Conservation (phyloP, 2,329 filamentous ascomycete genomes). For the Camillea tinctor region DNA sequence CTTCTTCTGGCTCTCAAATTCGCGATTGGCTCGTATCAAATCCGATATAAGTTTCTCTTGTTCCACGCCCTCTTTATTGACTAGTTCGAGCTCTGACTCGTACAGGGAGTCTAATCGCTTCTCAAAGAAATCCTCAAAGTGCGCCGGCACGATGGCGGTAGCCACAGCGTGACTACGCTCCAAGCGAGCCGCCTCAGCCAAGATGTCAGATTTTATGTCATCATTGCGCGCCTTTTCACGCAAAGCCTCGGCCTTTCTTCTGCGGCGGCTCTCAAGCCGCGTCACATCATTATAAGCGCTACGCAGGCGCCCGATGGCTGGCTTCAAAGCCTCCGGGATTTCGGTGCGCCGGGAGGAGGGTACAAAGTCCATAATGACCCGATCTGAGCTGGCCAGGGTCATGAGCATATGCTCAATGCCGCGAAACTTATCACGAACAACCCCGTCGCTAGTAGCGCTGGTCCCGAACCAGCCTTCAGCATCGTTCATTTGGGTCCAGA, state of each 20-base stretch:
- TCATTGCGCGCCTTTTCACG: constrained; percentile 79
- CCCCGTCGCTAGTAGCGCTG: constrained; percentile 53
- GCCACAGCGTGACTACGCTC: constrained; percentile 79
- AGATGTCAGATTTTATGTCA: constrained; percentile 82
- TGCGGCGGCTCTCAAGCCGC: constrained; percentile 76
- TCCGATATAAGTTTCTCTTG: constrained; percentile 71
- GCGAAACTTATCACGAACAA: constrained; percentile 75
- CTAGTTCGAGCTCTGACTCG: constrained; percentile 70
- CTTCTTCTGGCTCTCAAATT: constrained; percentile 72
- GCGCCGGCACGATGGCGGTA: constrained; percentile 79
- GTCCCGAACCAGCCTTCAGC: constrained; percentile 83
- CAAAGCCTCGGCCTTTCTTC: constrained; percentile 75
- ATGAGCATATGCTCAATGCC: constrained; percentile 72
- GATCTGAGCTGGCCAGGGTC: constrained; percentile 75
- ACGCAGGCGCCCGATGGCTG: constrained; percentile 73
- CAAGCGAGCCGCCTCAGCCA: constrained; percentile 78
- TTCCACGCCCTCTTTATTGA: constrained; percentile 70
- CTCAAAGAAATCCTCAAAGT: constrained; percentile 92
- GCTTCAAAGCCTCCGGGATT: constrained; percentile 77
- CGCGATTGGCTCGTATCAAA: constrained; percentile 71
- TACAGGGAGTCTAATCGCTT: constrained; percentile 73
- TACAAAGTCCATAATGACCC: constrained; percentile 82
- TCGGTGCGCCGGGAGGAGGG: constrained; percentile 78
- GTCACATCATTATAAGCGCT: constrained; percentile 81
- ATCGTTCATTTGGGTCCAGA: constrained; percentile 73